These are phyloP conservation scores for Naganishia onofrii DNA, from an alignment of 768 basidiomycete species.

Conservation along the genomic window DNA sequence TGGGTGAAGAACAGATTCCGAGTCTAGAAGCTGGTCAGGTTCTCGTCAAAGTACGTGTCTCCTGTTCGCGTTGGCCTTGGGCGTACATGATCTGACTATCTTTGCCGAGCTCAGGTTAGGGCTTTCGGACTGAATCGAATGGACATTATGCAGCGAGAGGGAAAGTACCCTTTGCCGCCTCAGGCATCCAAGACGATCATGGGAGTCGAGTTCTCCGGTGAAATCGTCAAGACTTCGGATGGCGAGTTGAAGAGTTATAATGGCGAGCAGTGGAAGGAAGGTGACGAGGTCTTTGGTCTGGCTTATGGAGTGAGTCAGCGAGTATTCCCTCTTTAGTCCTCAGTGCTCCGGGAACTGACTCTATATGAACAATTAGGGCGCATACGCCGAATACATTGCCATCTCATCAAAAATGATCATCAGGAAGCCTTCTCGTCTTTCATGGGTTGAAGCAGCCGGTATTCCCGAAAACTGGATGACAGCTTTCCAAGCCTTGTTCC, in stretches of 20 bases:
- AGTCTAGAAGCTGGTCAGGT: conserved; percentile 62
- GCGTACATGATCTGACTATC: background rate
- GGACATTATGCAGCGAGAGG: conserved; percentile 64
- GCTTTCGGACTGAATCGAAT: conserved; percentile 86
- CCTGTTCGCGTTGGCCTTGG: background rate
- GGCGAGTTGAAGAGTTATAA: conserved; percentile 60
- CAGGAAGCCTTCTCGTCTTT: conserved; percentile 69
- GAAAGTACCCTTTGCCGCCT: conserved; percentile 69
- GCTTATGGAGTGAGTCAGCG: conserved; percentile 66
- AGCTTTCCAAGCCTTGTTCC: conserved; percentile 66
- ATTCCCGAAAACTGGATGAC: conserved; percentile 87
- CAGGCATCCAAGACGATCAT: conserved; percentile 67
- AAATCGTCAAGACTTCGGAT: conserved; percentile 60
- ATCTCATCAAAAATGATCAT: conserved; percentile 67
- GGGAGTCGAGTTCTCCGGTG: conserved; percentile 83
- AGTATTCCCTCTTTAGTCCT: conserved; percentile 23
- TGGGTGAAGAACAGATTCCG: conserved; percentile 70
- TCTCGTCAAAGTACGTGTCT: conserved; percentile 67
- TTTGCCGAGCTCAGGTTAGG: conserved; percentile 58
- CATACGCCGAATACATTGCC: conserved; percentile 82
- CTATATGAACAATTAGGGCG: conserved; percentile 62
- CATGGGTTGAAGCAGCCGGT: conserved; percentile 80
- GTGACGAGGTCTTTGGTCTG: conserved; percentile 75
- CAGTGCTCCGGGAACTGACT: background rate
- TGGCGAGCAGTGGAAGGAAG: conserved; percentile 63